A percentile compares a stretch with the other conserved stretches of the same genome.
Evolutionary conservation across 345 rosid species (phyloP).

Genomic region (Dipteronia dyeriana): DNA sequence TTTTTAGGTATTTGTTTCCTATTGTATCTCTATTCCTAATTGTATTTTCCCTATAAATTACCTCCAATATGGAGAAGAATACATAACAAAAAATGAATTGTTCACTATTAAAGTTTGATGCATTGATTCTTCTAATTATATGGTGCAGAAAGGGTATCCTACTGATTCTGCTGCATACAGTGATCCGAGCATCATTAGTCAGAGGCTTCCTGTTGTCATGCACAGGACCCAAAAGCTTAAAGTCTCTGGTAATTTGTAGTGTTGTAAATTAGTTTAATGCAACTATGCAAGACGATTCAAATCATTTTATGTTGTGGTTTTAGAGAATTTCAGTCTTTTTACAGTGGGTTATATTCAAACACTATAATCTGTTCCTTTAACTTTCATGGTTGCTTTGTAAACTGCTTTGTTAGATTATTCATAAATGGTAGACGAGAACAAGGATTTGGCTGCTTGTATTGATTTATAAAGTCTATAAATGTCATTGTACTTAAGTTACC

Average conservation of each 20-base stretch:
- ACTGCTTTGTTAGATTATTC: conserved; percentile 5
- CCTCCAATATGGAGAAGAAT: no score
- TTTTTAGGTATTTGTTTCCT: no score
- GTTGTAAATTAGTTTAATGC: conserved; percentile 19
- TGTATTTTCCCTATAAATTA: no score
- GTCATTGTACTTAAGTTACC: neutral
- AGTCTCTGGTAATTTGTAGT: conserved; percentile 42
- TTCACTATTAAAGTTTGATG: conserved; percentile 16
- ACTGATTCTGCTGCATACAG: conserved; percentile 69
- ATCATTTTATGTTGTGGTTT: conserved; percentile 20
- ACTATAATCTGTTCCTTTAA: neutral
- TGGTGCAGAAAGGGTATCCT: conserved; percentile 88
- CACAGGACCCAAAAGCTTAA: conserved; percentile 70
- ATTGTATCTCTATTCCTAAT: no score
- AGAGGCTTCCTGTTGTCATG: conserved; percentile 82
- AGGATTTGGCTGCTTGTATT: conserved; percentile 7
- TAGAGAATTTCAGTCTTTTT: conserved; percentile 7
- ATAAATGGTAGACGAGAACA: conserved; percentile 2
- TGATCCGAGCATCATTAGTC: conserved; percentile 85
- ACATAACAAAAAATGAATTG: no score
- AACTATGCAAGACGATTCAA: conserved; percentile 13
- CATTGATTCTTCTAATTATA: conserved; percentile 20
- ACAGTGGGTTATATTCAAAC: conserved; percentile 14
- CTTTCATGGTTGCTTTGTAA: conserved; percentile 14
- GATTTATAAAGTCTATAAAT: neutral